Evolutionary conservation across 1,139 yeast species (phyloP).

Genomic region (Suhomyces panamericanus): DNA sequence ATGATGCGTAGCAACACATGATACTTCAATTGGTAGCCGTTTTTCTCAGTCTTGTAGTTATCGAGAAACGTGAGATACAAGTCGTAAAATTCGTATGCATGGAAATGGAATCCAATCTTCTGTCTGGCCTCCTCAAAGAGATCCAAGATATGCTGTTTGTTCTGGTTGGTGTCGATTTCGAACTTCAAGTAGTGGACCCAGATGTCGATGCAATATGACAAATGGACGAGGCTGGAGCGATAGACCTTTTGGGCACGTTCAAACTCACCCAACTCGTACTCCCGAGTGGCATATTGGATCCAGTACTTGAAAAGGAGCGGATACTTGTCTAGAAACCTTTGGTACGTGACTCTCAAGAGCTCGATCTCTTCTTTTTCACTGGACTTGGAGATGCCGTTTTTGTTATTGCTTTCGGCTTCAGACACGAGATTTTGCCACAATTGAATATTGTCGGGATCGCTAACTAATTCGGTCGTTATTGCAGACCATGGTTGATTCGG

Average conservation of each 20-base stretch:
- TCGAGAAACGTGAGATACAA: constrained; percentile 59
- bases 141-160: constrained; percentile 32
- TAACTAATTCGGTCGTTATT: constrained; percentile 32
- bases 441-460: constrained; percentile 45
- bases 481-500: constrained; percentile 22
- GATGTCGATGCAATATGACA: constrained; percentile 60
- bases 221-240: constrained; percentile 50
- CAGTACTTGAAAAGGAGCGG: constrained; percentile 80
- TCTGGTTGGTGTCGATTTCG: constrained; percentile 43
- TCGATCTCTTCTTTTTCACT: constrained; percentile 42
- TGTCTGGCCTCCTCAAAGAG: constrained; percentile 63
- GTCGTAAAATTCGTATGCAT: constrained; percentile 75
- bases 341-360: constrained; percentile 52
- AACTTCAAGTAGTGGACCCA: constrained; percentile 73
- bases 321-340: constrained; percentile 56
- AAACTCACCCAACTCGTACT: constrained; percentile 59
- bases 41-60: constrained; percentile 36
- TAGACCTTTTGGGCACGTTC: constrained; percentile 52
- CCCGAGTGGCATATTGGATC: constrained; percentile 71
- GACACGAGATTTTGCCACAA: constrained; percentile 52
- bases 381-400: constrained; percentile 42
- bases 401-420: constrained; percentile 32
- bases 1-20: constrained; percentile 56
- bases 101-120: constrained; percentile 70
- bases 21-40: constrained; percentile 34